Evolutionary conservation across 106 monocot species (phyloP).

Genomic region (Dioscorea zingiberensis): DNA sequence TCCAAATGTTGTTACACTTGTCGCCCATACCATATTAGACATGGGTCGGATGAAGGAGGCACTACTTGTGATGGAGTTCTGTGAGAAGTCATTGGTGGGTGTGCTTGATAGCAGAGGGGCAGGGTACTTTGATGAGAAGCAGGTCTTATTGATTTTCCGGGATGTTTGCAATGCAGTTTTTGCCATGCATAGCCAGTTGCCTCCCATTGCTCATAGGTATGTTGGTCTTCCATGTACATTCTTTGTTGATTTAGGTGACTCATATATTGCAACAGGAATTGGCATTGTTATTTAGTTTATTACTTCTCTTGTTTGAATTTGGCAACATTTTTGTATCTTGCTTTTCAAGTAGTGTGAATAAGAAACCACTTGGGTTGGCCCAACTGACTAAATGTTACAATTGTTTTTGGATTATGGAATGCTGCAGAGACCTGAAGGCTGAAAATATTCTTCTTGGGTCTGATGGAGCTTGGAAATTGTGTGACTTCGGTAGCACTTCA

Average conservation of each 20-base stretch:
- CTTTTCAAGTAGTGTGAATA: not conserved
- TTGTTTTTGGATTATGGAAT: not conserved
- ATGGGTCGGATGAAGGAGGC: slow-evolving; percentile 82
- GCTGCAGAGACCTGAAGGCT: slow-evolving; percentile 80
- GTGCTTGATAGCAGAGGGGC: slow-evolving; percentile 75
- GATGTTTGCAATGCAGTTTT: slow-evolving; percentile 96
- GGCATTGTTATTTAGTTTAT: not conserved
- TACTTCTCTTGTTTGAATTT: not conserved
- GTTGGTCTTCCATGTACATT: not conserved
- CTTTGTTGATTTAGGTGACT: not conserved
- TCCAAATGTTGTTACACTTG: slow-evolving; percentile 76
- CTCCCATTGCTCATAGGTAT: slow-evolving; percentile 96
- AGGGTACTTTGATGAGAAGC: slow-evolving; percentile 80
- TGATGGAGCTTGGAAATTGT: slow-evolving; percentile 91
- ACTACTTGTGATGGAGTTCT: slow-evolving; percentile 85
- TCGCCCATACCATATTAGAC: slow-evolving; percentile 62
- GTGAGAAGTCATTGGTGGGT: slow-evolving; percentile 81
- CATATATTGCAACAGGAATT: not conserved
- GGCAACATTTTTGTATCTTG: not conserved
- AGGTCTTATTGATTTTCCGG: slow-evolving; percentile 73
- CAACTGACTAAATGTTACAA: not conserved
- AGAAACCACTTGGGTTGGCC: not conserved
- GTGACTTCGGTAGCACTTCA: slow-evolving; percentile 96
- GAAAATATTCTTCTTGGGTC: slow-evolving; percentile 94
- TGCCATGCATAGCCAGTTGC: slow-evolving; percentile 90